phyloP scores from a whole-genome alignment of 164 flowering plant species.

The Stephania cephalantha region DNA sequence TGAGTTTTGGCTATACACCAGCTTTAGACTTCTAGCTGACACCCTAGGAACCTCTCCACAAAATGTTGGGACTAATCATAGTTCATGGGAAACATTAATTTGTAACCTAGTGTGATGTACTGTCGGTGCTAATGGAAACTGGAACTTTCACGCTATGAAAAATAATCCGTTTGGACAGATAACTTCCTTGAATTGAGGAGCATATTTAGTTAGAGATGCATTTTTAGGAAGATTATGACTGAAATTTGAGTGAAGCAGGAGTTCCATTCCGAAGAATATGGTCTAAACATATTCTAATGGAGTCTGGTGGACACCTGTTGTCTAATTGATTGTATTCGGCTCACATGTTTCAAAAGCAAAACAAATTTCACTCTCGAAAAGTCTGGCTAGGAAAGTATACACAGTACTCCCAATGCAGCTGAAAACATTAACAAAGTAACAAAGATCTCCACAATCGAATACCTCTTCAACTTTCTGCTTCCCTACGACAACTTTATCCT shows the following conservation, averaged over 20 bases:
- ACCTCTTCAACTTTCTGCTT: constrained; percentile 94
- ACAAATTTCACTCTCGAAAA: not conserved
- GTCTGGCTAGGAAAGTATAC: not conserved
- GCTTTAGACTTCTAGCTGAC: not conserved
- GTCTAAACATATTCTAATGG: no score
- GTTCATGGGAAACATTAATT: not conserved
- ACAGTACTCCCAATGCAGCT: not conserved
- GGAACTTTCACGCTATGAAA: no score
- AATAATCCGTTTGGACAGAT: no score
- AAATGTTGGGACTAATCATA: not conserved
- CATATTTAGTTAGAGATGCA: no score
- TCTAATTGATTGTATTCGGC: not conserved
- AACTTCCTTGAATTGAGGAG: no score
- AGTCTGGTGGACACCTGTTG: no score
- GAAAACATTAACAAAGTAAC: not conserved
- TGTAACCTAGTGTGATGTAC: not conserved
- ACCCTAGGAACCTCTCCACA: not conserved
- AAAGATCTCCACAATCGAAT: not conserved
- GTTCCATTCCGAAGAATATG: no score
- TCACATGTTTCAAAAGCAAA: not conserved
- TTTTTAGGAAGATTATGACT: no score
- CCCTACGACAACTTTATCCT: constrained; percentile 79
- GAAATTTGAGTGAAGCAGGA: no score
- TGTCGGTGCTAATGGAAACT: not conserved
- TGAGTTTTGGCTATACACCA: not conserved